A percentile compares a stretch with the other conserved stretches of the same genome.
phyloP scores from a whole-genome alignment of 1,139 yeast species.

The Geotrichum europaeum region DNA sequence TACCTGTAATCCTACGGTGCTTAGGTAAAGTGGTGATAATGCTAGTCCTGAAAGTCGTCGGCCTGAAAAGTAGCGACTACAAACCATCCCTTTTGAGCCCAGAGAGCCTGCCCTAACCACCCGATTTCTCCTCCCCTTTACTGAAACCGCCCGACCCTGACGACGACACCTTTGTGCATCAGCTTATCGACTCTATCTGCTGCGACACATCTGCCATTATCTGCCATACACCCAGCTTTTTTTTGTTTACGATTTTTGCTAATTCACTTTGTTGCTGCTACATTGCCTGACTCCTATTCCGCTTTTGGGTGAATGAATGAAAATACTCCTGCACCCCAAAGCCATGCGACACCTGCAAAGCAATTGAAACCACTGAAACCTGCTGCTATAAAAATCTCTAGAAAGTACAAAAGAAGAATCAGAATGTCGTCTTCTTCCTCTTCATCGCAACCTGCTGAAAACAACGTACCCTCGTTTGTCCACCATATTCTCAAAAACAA shows the following conservation, averaged over 20 bases:
- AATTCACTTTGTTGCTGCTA: not conserved
- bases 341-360: not conserved
- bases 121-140: not conserved
- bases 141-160: not conserved
- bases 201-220: not conserved
- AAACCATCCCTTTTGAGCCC: not conserved
- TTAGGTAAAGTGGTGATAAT: not conserved
- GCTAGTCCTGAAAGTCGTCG: not conserved
- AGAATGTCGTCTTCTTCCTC: conserved; percentile 1
- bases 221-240: not conserved
- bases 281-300: not conserved
- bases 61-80: not conserved
- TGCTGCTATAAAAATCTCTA: conserved; percentile 12
- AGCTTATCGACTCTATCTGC: not conserved
- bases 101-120: not conserved
- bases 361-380: not conserved
- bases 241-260: not conserved
- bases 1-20: not conserved
- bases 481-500: conserved; percentile 6
- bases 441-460: not conserved
- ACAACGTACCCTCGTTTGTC: conserved; percentile 1
- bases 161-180: not conserved
- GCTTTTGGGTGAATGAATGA: conserved; percentile 12
- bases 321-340: not conserved
- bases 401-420: conserved; percentile 2